Evolutionary conservation across 2,329 filamentous ascomycete genomes (phyloP), one percentile per base, ranked within the genome.

Genomic region (Exutisphaerella laricina): DNA sequence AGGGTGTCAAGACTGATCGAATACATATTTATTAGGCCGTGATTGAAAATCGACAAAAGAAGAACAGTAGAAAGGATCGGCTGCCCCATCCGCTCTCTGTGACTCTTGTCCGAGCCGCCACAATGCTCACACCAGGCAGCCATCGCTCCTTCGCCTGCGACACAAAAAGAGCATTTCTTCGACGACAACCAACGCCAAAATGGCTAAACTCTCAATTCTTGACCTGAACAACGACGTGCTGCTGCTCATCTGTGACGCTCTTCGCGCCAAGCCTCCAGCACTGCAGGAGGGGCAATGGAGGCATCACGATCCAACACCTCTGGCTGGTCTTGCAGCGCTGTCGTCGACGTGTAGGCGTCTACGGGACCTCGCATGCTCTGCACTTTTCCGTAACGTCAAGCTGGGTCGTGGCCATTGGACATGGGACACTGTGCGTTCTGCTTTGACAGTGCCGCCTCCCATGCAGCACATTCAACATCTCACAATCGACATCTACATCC

Each of bases 221-320:
- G 13, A n/a, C 26, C 25, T 39, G 14, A 39, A 39, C 23, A 21
- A 39, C 17, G 37, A 39, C 14, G 22, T 39, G 2, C 37, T 39
- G 3, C 25, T 39, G 4, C 23, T 39, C 21, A 30, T 39, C 37
- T 39, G 37, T 17, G 12, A 26, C 13, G 13, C 26, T 2, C 37
- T 39, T 14, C 22, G n/a, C 14, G 13, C n/a, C 10, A 38, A 9
- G 13, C 21, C 22, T 3, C 4, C 21, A 8, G 22, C 21, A 5
- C 18, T 25, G 10, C 20, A 10, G 8, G 34, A 23, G 18, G 22
- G 21, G 13, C 13, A 17, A 17, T 34, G 13, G 31, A 13, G 32
- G 23, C 18, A 35, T 20, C 32, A 35, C 32, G 36, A 39, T 4
- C 36, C 36, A 4, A 39, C 8, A 14, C 36, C 36, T 5, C 14